Evolutionary conservation across 164 flowering plant species (phyloP).

Genomic region (Platanus orientalis): DNA sequence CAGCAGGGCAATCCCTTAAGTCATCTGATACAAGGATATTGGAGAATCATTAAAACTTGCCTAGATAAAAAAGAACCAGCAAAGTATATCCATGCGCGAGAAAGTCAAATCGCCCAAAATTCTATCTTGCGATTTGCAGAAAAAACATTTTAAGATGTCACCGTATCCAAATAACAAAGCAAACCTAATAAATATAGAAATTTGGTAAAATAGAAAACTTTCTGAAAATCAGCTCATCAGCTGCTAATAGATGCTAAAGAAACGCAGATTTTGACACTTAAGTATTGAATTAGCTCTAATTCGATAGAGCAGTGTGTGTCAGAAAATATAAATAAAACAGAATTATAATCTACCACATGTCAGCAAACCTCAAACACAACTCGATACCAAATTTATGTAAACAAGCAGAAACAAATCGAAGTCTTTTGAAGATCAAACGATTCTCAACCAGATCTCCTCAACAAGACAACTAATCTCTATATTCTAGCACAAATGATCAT

Average conservation of each 20-base stretch:
- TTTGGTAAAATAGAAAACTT: not conserved
- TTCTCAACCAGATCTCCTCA: constrained; percentile 12
- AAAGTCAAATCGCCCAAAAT: too few relatives aligned
- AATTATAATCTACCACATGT: too few relatives aligned
- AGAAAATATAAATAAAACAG: not conserved
- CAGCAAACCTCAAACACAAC: not conserved
- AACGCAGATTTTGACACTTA: not conserved
- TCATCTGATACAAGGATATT: constrained; percentile 3
- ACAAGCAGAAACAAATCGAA: not conserved
- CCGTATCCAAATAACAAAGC: not conserved
- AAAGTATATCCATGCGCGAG: too few relatives aligned
- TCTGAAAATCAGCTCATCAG: not conserved
- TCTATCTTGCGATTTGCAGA: not conserved
- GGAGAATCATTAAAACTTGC: not conserved
- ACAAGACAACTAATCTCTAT: not conserved
- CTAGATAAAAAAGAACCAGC: too few relatives aligned
- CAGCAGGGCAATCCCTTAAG: not conserved
- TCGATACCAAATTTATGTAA: too few relatives aligned
- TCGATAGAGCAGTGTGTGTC: not conserved
- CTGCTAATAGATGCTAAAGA: not conserved
- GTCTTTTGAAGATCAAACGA: not conserved
- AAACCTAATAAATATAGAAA: not conserved
- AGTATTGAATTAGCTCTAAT: too few relatives aligned
- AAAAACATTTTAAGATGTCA: not conserved
- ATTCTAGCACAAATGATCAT: not conserved